Percentiles rank a stretch among this genome's conserved stretches.
Conservation (phyloP, 345 rosid species). For the thale cress (Arabidopsis thaliana) region TAIR10.1 NC_003075.7:9983501-9984000, state of each 20-base stretch:
- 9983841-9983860: background rate
- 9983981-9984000: no score
- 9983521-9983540: background rate
- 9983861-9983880: no score
- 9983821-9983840: background rate
- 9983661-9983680: background rate
- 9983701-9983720: no score
- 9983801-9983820: background rate
- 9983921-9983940: no score
- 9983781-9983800: background rate
- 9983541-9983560: background rate
- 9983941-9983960: no score
- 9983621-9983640: background rate
- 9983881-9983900: no score
- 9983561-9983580: constrained; percentile 7
- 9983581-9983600: background rate
- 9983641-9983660: background rate
- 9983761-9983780: background rate
- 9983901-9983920: no score
- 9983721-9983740: background rate
- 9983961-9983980: no score
- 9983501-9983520: background rate
- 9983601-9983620: background rate
- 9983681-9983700: no score
- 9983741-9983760: background rate